Percentiles rank a stretch among this genome's conserved stretches.
phyloP scores from a whole-genome alignment of 495 filamentous ascomycete genomes.

The Lasiosphaeria hispida region DNA sequence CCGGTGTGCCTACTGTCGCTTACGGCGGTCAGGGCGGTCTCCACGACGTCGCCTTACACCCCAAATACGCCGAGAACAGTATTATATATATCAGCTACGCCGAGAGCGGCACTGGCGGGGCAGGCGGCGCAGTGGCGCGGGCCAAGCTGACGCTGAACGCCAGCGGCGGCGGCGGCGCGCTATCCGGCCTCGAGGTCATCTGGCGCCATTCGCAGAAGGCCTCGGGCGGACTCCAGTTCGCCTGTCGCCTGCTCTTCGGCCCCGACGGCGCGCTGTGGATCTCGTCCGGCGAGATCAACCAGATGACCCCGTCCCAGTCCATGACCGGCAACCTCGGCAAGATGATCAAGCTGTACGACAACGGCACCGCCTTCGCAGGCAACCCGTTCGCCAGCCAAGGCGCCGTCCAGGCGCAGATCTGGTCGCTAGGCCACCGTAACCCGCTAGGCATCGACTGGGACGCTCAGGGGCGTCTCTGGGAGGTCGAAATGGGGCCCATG shows the following conservation, averaged over 20 bases:
- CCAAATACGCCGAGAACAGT: constrained; percentile 32
- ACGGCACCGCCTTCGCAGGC: constrained; percentile 33
- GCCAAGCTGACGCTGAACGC: constrained; percentile 33
- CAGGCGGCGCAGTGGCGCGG: constrained; percentile 34
- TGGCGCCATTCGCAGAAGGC: constrained; percentile 36
- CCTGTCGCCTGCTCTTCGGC: constrained; percentile 33
- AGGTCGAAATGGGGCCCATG: constrained; percentile 40
- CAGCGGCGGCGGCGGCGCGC: constrained; percentile 36
- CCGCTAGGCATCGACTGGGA: constrained; percentile 40
- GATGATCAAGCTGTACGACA: constrained; percentile 35
- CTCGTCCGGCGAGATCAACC: constrained; percentile 37
- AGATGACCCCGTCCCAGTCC: constrained; percentile 33
- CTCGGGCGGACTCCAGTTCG: constrained; percentile 31
- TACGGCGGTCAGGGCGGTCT: constrained; percentile 39
- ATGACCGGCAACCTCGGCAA: constrained; percentile 41
- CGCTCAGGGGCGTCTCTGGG: constrained; percentile 37
- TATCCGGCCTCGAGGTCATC: constrained; percentile 34
- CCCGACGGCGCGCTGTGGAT: constrained; percentile 34
- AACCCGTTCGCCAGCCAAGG: constrained; percentile 38
- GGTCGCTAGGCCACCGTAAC: constrained; percentile 36
- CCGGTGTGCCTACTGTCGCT: constrained; percentile 34
- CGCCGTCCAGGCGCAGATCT: constrained; percentile 30
- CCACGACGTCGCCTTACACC: constrained; percentile 37
- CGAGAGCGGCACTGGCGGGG: constrained; percentile 31
- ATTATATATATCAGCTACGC: constrained; percentile 41